A percentile compares a stretch with the other conserved stretches of the same genome.
Evolutionary conservation across 2,329 filamentous ascomycete species (phyloP).

Genomic region (Trichophyton schoenleinii): DNA sequence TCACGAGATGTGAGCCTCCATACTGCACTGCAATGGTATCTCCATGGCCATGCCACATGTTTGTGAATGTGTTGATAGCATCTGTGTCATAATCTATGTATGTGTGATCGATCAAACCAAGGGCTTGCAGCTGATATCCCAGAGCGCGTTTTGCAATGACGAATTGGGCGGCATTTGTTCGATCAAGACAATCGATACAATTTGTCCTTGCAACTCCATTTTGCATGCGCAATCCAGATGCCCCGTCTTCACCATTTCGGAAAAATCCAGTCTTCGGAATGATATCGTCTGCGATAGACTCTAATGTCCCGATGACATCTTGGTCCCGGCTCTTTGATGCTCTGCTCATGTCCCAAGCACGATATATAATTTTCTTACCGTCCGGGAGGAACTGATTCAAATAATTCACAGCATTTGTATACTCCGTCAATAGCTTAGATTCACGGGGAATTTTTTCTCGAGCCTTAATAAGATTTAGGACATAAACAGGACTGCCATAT

Average conservation of each 20-base stretch:
- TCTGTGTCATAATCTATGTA: slow-evolving; percentile 88
- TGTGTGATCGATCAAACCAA: slow-evolving; percentile 71
- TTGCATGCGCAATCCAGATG: slow-evolving; percentile 57
- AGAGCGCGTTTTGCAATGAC: slow-evolving; percentile 92
- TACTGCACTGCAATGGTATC: slow-evolving; percentile 98
- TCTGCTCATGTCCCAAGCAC: slow-evolving; percentile 96
- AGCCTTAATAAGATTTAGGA: slow-evolving; percentile 80
- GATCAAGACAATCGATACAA: slow-evolving; percentile 93
- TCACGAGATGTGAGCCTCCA: slow-evolving; percentile 91
- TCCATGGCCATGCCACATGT: slow-evolving; percentile 97
- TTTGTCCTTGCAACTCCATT: slow-evolving; percentile 92
- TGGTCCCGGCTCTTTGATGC: slow-evolving; percentile 85
- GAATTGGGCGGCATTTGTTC: slow-evolving; percentile 95
- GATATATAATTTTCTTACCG: slow-evolving; percentile 78
- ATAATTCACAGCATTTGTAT: slow-evolving; percentile 75
- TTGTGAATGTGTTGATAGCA: slow-evolving; percentile 87
- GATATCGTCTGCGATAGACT: slow-evolving; percentile 78
- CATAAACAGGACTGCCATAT: slow-evolving; percentile 85
- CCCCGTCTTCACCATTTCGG: slow-evolving; percentile 68
- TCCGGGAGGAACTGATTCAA: slow-evolving; percentile 84
- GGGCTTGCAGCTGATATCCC: slow-evolving; percentile 78
- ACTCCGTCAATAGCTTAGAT: slow-evolving; percentile 79
- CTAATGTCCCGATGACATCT: slow-evolving; percentile 86
- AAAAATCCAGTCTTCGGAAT: slow-evolving; percentile 83
- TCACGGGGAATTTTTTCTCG: slow-evolving; percentile 81